Evolutionary conservation across 2,329 filamentous ascomycete species (phyloP).

Genomic region (Cordyceps militaris): DNA sequence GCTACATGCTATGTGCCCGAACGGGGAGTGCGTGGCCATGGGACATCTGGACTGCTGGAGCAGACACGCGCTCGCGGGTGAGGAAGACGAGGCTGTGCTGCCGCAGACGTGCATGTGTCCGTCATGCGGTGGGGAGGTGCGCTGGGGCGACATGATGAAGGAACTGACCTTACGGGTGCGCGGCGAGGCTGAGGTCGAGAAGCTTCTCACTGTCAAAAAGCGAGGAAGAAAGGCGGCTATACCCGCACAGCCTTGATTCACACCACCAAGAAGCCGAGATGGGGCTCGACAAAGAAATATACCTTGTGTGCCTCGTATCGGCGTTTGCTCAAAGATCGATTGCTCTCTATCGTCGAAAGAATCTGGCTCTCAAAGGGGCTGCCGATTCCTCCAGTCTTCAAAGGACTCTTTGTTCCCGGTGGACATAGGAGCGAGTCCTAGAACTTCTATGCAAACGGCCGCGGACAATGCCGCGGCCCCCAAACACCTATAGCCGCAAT

Average conservation of each 20-base stretch:
- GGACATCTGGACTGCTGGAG: slow-evolving; percentile 57
- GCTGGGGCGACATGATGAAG: slow-evolving; percentile 74
- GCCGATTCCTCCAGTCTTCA: too few species aligned
- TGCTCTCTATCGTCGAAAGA: too few species aligned
- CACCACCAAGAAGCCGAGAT: not conserved
- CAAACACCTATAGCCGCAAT: too few species aligned
- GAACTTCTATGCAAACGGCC: too few species aligned
- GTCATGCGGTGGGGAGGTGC: slow-evolving; percentile 51
- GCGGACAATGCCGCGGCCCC: too few species aligned
- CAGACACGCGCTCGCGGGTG: slow-evolving; percentile 38
- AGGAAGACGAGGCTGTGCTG: slow-evolving; percentile 43
- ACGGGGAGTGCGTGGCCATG: slow-evolving; percentile 45
- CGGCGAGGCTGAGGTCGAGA: slow-evolving; percentile 62
- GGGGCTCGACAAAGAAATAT: too few species aligned
- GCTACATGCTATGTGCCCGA: slow-evolving; percentile 51
- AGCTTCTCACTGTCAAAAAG: slow-evolving; percentile 52
- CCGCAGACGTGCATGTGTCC: slow-evolving; percentile 68
- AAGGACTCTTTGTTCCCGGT: too few species aligned
- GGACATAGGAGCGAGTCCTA: too few species aligned
- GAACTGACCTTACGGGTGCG: slow-evolving; percentile 70
- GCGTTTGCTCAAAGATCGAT: too few species aligned
- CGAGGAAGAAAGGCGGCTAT: slow-evolving; percentile 19
- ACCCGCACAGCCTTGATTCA: not conserved
- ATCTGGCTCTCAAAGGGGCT: too few species aligned
- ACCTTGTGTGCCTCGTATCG: too few species aligned